Base-by-base conservation (phyloP, 2,329 filamentous ascomycete genomes). In the Neonectria faginata region DNA sequence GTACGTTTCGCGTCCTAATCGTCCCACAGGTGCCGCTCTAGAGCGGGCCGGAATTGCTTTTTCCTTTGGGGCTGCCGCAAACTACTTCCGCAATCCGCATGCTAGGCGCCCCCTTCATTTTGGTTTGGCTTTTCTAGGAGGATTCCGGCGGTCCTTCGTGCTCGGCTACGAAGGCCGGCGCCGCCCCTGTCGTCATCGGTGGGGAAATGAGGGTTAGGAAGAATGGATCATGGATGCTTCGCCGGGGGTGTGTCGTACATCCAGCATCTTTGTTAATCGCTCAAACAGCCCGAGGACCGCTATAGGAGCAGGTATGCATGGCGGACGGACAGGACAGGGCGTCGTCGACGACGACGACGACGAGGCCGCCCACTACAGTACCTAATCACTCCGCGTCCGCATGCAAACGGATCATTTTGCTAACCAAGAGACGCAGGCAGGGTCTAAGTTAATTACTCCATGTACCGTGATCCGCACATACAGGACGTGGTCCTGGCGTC, bases 1-100 rank as follows among this genome's bases (percentile, higher is more conserved):
- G 60, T 73, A 73, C 64, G 62, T 70, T 73, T 64, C 55, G 54
- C 45, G 47, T 44, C 50, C 53, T 59, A 71, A 70, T 71, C 69
- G 66, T 72, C 59, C 69, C 70, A 73, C 60, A 47, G 62, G 25
- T 64, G 60, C 57, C 63, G 66, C 61, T 57, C 66, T 64, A 69
- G 69, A 44, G 66, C 33, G 44, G 42, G 48, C 61, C 52, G 22
- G 33, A 33, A 53, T 70, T 72, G 59, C 63, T 70, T 70, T 65
- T 72, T 66, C 39, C n/a, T n/a, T 41, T 41, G 33, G 33, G 31
- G 33, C 55, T 39, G 25, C 47, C 36, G 57, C 58, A 63, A 59
- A 64, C 52, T 62, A 52, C 55, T 63, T 60, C 47, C 25, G 51
- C 56, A 61, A 50, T 16, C 36, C 14, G 6, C 36, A 39, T 39